phyloP scores from a whole-genome alignment of 2,329 filamentous ascomycete species.

The Microdochium bolleyi region DNA sequence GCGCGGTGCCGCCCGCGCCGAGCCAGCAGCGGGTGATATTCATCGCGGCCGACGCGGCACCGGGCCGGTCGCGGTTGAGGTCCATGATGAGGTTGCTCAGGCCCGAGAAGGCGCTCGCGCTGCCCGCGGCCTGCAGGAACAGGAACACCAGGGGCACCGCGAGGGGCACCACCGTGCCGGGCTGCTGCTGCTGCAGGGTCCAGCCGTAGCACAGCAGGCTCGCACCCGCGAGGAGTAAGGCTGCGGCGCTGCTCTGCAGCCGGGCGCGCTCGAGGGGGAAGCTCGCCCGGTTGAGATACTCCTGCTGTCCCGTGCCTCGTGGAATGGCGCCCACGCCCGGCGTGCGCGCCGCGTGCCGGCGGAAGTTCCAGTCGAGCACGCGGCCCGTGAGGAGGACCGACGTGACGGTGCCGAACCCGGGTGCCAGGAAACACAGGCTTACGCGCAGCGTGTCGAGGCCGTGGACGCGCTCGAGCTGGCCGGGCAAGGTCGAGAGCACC shows the following conservation, averaged over 20 bases:
- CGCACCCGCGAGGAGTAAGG: conserved; percentile 34
- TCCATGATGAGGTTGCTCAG: conserved; percentile 38
- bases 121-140: conserved; percentile 28
- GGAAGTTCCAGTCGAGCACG: conserved; percentile 49
- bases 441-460: conserved; percentile 38
- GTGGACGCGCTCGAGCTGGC: conserved; percentile 40
- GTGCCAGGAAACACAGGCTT: conserved; percentile 44
- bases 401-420: conserved; percentile 38
- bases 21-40: conserved; percentile 35
- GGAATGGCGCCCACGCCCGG: conserved; percentile 40
- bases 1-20: conserved; percentile 31
- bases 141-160: conserved; percentile 25
- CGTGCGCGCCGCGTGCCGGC: conserved; percentile 39
- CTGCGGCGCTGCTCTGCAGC: conserved; percentile 24
- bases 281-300: conserved; percentile 22
- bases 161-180: conserved; percentile 42
- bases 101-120: conserved; percentile 40
- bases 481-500: conserved; percentile 40
- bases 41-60: conserved; percentile 33
- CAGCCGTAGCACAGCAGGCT: conserved; percentile 28
- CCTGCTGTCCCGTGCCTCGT: conserved; percentile 33
- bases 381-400: conserved; percentile 44
- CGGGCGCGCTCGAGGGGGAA: conserved; percentile 24
- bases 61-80: conserved; percentile 30
- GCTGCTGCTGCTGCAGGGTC: conserved; percentile 26